Evolutionary conservation across 768 basidiomycete species (phyloP), one percentile per base, ranked within the genome.

Genomic region (Lactarius hatsudake): DNA sequence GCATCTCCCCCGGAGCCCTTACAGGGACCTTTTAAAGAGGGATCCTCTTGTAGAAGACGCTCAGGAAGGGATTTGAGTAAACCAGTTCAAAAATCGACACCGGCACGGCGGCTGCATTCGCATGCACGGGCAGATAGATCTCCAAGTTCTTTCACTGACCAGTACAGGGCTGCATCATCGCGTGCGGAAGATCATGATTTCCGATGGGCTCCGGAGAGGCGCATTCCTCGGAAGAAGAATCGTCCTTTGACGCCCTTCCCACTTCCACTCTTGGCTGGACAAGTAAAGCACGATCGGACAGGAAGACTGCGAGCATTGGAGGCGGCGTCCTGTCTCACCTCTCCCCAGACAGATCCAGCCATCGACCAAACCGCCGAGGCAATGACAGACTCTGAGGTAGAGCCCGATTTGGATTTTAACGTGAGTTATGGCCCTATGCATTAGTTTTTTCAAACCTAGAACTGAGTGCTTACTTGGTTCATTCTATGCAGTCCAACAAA

Each of bases 311-410:
- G 59, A 15, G 62, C 61, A 17, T 38, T 57, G 28, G 56, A 69
- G 4, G 61, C 36, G 32, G 57, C 28, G 4, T 23, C 54, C 15
- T 15, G 38, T 32, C 36, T 65, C 58, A 23, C 45, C 13, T 38
- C 59, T 55, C 57, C 63, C 10, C 63, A 57, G 36, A 28, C 42
- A 17, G 38, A 59, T 23, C 38, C 45, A 26, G 28, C 23, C 34
- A 55, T 55, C n/a, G 63, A 61, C 28, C 34, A 40, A 40, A 62
- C 40, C 23, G 61, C 48, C 18, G 69, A 71, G n/a, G 61, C 38
- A 7, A 53, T 69, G 43, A 30, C 69, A 5, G 67, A 71, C 56
- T 71, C 69, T 8, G 67, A 71, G 54, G 68, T 63, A 28, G 67
- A 71, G 45, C 69, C 69, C 9, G 69, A 71, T 59, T 64, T 56